These are phyloP conservation scores for Suhomyces terraborum DNA, from an alignment of 1,139 yeast genomes.

Conservation along the genomic window DNA sequence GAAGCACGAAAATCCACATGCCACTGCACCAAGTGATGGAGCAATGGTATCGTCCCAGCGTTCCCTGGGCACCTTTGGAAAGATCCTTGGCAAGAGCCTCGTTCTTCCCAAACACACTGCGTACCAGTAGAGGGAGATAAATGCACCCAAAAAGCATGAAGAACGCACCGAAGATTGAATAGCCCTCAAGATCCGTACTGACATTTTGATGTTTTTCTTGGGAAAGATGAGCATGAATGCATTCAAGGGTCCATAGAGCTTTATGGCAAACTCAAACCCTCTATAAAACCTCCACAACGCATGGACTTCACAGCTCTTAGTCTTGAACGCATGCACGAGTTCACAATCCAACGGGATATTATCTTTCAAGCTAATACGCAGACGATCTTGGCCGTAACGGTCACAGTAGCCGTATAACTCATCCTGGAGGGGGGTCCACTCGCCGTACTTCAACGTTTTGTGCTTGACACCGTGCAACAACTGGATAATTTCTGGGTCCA, in stretches of 20 bases:
- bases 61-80: conserved; percentile 31
- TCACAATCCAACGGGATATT: conserved; percentile 33
- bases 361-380: conserved; percentile 22
- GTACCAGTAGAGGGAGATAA: conserved; percentile 39
- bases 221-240: conserved; percentile 34
- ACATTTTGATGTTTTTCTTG: conserved; percentile 20
- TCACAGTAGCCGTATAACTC: conserved; percentile 28
- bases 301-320: conserved; percentile 39
- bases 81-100: conserved; percentile 31
- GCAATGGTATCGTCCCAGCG: conserved; percentile 35
- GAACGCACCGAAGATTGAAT: conserved; percentile 31
- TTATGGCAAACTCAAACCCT: conserved; percentile 38
- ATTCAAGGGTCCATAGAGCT: conserved; percentile 37
- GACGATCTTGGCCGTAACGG: conserved; percentile 30
- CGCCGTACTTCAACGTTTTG: conserved; percentile 31
- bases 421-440: conserved; percentile 22
- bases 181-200: conserved; percentile 25
- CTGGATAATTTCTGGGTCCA: conserved; percentile 36
- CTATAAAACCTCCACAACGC: conserved; percentile 41
- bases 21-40: conserved; percentile 33
- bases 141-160: conserved; percentile 37
- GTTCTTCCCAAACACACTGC: conserved; percentile 40
- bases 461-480: conserved; percentile 27
- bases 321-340: conserved; percentile 37
- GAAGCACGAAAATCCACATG: conserved; percentile 39